phyloP scores from a whole-genome alignment of 768 basidiomycete genomes.

The Lentinula detonsa region DNA sequence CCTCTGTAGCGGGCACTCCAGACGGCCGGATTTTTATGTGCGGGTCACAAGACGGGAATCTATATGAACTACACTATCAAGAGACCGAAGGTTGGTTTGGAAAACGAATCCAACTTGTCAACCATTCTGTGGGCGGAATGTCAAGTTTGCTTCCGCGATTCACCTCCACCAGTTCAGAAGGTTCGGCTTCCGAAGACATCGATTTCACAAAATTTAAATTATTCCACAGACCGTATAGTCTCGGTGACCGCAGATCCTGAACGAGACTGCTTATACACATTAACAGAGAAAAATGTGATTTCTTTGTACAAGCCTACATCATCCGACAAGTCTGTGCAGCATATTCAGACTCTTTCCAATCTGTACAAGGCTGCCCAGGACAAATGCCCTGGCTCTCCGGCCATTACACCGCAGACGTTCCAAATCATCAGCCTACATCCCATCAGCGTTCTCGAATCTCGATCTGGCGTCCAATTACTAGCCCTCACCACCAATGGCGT shows the following conservation, averaged over 20 bases:
- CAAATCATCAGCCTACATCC: constrained; percentile 67
- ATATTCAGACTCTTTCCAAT: constrained; percentile 70
- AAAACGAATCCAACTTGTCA: constrained; percentile 77
- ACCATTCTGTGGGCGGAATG: constrained; percentile 77
- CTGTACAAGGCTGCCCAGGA: constrained; percentile 73
- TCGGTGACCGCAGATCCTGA: constrained; percentile 59
- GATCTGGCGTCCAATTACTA: constrained; percentile 66
- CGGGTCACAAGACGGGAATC: constrained; percentile 75
- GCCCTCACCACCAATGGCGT: constrained; percentile 79
- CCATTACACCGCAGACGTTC: constrained; percentile 64
- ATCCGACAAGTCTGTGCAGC: constrained; percentile 62
- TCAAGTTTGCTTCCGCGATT: constrained; percentile 78
- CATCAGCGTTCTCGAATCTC: constrained; percentile 61
- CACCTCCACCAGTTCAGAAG: constrained; percentile 54
- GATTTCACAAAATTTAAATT: not conserved
- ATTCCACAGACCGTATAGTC: constrained; percentile 59
- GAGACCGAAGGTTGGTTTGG: constrained; percentile 90
- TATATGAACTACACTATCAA: constrained; percentile 92
- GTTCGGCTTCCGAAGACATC: constrained; percentile 32
- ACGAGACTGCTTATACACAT: constrained; percentile 73
- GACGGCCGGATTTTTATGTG: constrained; percentile 91
- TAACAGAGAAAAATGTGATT: constrained; percentile 60
- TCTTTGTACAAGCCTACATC: constrained; percentile 58
- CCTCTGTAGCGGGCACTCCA: constrained; percentile 69
- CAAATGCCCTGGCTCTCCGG: constrained; percentile 73